Evolutionary conservation across 345 rosid species (phyloP).

Genomic region (Salix viminalis): DNA sequence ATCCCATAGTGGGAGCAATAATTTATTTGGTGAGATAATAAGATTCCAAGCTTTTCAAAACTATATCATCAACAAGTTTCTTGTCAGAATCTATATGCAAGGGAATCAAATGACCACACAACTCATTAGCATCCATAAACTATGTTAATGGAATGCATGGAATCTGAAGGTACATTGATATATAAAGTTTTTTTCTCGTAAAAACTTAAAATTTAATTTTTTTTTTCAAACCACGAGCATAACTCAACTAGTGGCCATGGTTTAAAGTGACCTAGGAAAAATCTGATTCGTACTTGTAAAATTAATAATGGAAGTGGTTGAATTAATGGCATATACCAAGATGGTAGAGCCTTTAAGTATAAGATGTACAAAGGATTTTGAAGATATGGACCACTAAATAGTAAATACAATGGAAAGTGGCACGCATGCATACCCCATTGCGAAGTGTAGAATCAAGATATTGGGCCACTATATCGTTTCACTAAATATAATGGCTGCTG

Average conservation of each 20-base stretch:
- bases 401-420: background rate
- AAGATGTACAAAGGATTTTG: too few relatives aligned
- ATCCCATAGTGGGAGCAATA: background rate
- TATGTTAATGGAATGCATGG: too few relatives aligned
- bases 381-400: background rate
- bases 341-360: background rate
- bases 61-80: background rate
- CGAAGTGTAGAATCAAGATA: background rate
- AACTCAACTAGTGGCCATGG: background rate
- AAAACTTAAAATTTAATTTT: too few relatives aligned
- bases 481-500: background rate
- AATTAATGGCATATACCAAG: background rate
- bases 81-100: background rate
- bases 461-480: conserved; percentile 1
- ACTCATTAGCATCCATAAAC: background rate
- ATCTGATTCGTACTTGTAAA: background rate
- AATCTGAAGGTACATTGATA: background rate
- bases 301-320: background rate
- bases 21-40: background rate
- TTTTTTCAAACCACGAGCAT: too few relatives aligned
- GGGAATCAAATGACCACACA: background rate
- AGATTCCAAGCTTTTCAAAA: background rate
- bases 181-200: too few relatives aligned
- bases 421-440: background rate
- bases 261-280: background rate